Base-by-base conservation (phyloP, 306 rosid genomes). In the Quercus dentata region DNA sequence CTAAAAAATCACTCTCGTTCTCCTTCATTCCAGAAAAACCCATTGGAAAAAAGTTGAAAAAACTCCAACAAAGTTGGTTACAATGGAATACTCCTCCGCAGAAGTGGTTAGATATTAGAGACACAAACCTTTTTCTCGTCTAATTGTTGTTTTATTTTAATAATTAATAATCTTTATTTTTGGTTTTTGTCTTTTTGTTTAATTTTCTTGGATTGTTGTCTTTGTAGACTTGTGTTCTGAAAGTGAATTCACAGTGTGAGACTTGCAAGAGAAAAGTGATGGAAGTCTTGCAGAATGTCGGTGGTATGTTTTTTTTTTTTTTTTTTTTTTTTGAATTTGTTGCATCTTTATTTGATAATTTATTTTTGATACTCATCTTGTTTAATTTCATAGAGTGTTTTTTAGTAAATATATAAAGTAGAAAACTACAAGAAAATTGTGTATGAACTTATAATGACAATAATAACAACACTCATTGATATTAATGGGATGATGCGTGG, bases 221-320 rank as follows among this genome's bases (percentile, higher is more conserved):
- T 71, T 83, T 80, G 75, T 85, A 84, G 90, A 80, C 25, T 28
- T 85, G 91, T 82, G 75, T 76, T 74, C 79, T 87, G 52, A 90
- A 74, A 69, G 71, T 79, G 54, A 86, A 84, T 49, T 17, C 77
- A 17, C 71, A 78, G 23, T 90, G 91, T 51, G 83, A 78, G 69
- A 76, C 18, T 55, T 90, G 94, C 76, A 84, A 58, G 74, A 58
- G n/a, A 12, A 80, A 82, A 59, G 75, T 86, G 77, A 70, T 77
- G 75, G 74, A 78, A 6, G 52, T 87, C 78, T 65, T 86, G 63
- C 71, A 58, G 35, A 82, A 68, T 33, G 56, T 90, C 56, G 91
- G 91, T 89, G 78, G 27, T 33, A 75, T 52, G 17, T 69, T 0
- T 55, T 19, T 46, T 55, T 17, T 38, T 2, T 27, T 28, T 69